Percentiles rank a stretch among this genome's conserved stretches.
phyloP scores from a whole-genome alignment of 2,329 filamentous ascomycete genomes.

The Sarocladiaceae sp. region DNA sequence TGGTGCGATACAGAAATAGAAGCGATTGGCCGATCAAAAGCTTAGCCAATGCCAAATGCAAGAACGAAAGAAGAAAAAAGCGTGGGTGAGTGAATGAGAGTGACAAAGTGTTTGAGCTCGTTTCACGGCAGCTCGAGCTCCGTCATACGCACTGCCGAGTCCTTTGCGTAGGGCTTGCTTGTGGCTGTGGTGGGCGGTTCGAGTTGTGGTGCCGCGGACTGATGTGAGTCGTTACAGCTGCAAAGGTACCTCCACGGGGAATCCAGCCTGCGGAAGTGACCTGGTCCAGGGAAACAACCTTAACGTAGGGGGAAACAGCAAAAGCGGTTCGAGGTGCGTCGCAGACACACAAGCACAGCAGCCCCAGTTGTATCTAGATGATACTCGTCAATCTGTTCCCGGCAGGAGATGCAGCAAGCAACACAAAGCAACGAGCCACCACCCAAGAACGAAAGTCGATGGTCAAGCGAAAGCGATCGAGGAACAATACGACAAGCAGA shows the following conservation, averaged over 20 bases:
- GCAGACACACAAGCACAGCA: slow-evolving; percentile 2
- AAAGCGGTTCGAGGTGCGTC: background rate
- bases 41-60: slow-evolving; percentile 1
- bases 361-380: background rate
- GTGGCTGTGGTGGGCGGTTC: background rate
- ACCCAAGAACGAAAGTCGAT: background rate
- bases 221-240: background rate
- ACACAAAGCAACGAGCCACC: slow-evolving; percentile 24
- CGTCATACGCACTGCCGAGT: background rate
- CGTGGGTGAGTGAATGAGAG: slow-evolving; percentile 7
- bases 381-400: background rate
- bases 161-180: background rate
- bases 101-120: slow-evolving; percentile 5
- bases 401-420: slow-evolving; percentile 6
- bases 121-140: slow-evolving; percentile 9
- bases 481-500: background rate
- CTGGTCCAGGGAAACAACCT: background rate
- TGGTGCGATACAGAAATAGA: too few relatives aligned
- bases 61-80: background rate
- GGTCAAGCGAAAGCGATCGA: background rate
- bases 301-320: background rate
- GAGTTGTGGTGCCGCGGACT: background rate
- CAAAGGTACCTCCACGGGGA: background rate
- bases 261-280: background rate
- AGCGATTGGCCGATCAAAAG: too few relatives aligned